These are phyloP conservation scores for Aspergillus kassunensis DNA, from an alignment of 495 filamentous ascomycete genomes.

Conservation along the genomic window DNA sequence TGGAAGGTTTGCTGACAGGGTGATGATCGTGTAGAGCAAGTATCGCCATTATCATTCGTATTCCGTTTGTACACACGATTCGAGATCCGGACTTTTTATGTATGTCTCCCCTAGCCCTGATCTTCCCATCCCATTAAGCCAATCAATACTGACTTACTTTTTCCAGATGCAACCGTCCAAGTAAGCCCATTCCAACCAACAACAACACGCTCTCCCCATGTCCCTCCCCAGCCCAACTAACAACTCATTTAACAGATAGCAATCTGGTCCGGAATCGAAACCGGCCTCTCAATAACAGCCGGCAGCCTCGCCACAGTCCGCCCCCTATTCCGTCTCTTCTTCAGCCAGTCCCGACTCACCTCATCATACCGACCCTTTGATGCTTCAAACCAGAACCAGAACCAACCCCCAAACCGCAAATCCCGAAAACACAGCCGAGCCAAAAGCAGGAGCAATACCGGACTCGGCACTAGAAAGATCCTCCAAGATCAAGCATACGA, in stretches of 20 bases:
- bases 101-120: neutral
- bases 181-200: neutral
- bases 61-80: conserved; percentile 17
- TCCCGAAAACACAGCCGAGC: too few species aligned
- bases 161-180: conserved; percentile 12
- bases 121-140: neutral
- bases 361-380: neutral
- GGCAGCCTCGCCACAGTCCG: conserved; percentile 25
- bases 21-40: conserved; percentile 12
- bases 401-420: neutral
- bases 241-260: conserved; percentile 7
- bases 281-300: conserved; percentile 23
- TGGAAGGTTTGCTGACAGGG: too few species aligned
- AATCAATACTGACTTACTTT: too few species aligned
- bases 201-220: neutral
- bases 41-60: conserved; percentile 20
- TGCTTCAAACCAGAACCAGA: neutral
- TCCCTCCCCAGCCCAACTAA: neutral
- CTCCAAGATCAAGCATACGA: neutral
- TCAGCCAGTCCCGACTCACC: neutral
- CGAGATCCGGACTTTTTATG: conserved; percentile 18
- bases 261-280: conserved; percentile 26
- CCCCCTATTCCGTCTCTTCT: conserved; percentile 21
- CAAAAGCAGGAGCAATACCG: too few species aligned
- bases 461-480: too few species aligned